phyloP scores from a whole-genome alignment of 139 green algal species.

The Haematococcus lacustris region DNA sequence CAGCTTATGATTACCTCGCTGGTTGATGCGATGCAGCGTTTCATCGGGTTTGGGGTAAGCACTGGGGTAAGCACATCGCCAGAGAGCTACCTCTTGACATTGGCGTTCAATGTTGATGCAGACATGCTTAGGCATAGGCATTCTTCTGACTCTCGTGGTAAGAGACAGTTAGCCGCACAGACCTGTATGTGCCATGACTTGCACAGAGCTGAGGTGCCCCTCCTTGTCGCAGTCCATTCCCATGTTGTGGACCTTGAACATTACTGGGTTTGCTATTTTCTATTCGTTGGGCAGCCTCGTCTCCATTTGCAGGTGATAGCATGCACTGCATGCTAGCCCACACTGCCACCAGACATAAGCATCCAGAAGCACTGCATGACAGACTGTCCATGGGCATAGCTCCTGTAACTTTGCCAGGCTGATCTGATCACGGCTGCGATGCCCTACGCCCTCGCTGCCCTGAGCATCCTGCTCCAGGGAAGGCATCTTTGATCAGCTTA shows the following conservation, averaged over 20 bases:
- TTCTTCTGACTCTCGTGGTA: background rate
- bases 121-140: background rate
- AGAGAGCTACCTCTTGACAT: background rate
- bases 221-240: background rate
- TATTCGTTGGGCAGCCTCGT: background rate
- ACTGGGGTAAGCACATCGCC: background rate
- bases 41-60: background rate
- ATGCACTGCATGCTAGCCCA: too few relatives aligned
- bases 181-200: background rate
- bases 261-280: background rate
- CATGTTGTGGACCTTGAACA: background rate
- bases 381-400: too few relatives aligned
- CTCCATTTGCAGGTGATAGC: background rate
- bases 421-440: too few relatives aligned
- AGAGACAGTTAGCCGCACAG: background rate
- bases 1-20: background rate
- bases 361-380: too few relatives aligned
- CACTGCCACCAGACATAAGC: too few relatives aligned
- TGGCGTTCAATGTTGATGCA: background rate
- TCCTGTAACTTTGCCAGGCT: too few relatives aligned
- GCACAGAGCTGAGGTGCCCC: background rate
- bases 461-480: too few relatives aligned
- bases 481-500: too few relatives aligned
- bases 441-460: too few relatives aligned
- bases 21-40: background rate